Evolutionary conservation across 225 moss, liverwort and hornwort genomes (phyloP).

Genomic region (Climacium dendroides): DNA sequence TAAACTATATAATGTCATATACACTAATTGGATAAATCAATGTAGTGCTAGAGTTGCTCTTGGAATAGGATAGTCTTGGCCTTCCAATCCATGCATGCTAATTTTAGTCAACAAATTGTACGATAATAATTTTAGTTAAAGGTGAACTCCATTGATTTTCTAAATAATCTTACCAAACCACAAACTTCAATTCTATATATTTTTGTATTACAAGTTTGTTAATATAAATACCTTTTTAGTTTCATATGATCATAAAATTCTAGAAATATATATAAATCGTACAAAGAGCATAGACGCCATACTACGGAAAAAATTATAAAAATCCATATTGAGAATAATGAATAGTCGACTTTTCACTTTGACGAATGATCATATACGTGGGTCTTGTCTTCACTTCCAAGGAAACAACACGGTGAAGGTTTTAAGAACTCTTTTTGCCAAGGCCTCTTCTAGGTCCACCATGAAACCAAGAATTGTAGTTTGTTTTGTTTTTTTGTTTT

Average conservation of each 20-base stretch:
- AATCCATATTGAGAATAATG: too few relatives aligned
- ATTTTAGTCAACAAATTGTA: neutral
- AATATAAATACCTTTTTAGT: neutral
- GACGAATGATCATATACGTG: rapidly evolving
- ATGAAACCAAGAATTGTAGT: neutral
- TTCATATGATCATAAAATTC: neutral
- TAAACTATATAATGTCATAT: neutral
- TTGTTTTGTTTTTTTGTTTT: too few relatives aligned
- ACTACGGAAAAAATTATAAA: rapidly evolving
- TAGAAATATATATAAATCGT: neutral
- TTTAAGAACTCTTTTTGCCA: neutral
- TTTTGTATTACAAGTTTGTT: rapidly evolving
- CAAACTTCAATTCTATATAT: too few relatives aligned
- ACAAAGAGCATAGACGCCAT: neutral
- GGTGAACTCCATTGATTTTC: rapidly evolving
- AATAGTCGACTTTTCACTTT: too few relatives aligned
- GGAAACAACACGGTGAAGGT: neutral
- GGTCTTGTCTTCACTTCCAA: neutral
- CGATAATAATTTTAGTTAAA: neutral
- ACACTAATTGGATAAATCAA: neutral
- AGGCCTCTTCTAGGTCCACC: neutral
- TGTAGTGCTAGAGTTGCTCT: rapidly evolving
- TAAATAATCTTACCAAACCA: neutral
- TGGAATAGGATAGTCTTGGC: neutral
- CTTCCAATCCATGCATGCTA: neutral